Conservation (phyloP, 805 yeast genomes). For the Yamadazyma ubonensis region DNA sequence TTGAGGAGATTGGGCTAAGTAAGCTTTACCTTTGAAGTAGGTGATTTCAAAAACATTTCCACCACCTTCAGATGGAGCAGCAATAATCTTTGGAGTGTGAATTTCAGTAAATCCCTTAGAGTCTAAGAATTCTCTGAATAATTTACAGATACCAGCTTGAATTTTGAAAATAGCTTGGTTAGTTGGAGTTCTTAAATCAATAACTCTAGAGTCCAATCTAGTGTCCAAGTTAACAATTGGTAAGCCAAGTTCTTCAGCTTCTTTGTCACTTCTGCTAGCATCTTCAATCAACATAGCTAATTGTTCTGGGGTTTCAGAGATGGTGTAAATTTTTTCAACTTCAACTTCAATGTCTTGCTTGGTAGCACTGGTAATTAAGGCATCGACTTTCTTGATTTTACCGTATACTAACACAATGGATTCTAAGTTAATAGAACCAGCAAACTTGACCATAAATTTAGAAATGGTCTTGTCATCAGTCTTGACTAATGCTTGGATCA, state of each 20-base stretch:
- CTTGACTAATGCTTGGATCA: conserved; percentile 82
- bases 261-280: conserved; percentile 91
- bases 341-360: conserved; percentile 87
- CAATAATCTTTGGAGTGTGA: conserved; percentile 94
- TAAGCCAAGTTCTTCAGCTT: conserved; percentile 85
- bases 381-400: conserved; percentile 76
- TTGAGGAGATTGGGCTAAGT: conserved; percentile 97
- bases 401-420: conserved; percentile 92
- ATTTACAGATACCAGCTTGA: conserved; percentile 81
- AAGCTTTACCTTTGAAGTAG: conserved; percentile 91
- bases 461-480: conserved; percentile 73
- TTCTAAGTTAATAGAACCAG: conserved; percentile 80
- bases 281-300: conserved; percentile 95
- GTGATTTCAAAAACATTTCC: conserved; percentile 92
- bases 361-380: conserved; percentile 85
- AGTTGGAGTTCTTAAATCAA: conserved; percentile 94
- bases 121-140: conserved; percentile 85
- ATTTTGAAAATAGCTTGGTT: conserved; percentile 96
- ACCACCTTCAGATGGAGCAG: conserved; percentile 98
- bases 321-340: conserved; percentile 67
- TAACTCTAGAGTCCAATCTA: conserved; percentile 90
- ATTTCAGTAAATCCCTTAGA: conserved; percentile 76
- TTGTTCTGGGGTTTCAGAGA: conserved; percentile 87
- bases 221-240: conserved; percentile 97
- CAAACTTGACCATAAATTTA: conserved; percentile 97